Evolutionary conservation across 1,284 basidiomycete species (phyloP).

Genomic region (Fomitopsis betulina): DNA sequence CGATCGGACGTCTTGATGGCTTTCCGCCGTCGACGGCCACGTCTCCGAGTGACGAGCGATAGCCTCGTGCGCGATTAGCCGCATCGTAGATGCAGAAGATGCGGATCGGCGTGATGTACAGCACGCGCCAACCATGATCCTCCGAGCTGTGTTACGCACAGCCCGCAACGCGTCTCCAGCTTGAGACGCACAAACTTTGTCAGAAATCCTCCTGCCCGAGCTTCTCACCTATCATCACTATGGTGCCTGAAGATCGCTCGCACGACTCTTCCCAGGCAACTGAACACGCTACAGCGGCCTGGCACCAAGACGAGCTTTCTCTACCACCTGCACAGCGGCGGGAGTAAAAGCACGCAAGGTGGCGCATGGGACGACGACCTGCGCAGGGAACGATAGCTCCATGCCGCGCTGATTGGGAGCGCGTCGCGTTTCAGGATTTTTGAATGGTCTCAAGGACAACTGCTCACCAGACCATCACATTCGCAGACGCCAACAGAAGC

Average conservation of each 20-base stretch:
- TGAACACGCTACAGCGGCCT: no score
- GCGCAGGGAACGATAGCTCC: background rate
- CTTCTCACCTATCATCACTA: background rate
- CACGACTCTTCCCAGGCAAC: background rate
- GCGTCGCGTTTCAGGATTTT: background rate
- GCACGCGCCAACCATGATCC: background rate
- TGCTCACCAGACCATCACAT: background rate
- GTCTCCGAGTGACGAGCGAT: background rate
- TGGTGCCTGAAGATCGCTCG: background rate
- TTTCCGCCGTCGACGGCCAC: background rate
- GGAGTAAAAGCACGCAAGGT: background rate
- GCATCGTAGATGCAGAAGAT: constrained; percentile 1
- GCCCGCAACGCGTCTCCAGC: background rate
- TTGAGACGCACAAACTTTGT: background rate
- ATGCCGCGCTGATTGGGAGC: background rate
- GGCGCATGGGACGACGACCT: background rate
- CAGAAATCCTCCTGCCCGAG: background rate
- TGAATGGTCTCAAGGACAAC: background rate
- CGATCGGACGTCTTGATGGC: background rate
- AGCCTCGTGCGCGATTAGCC: constrained; percentile 1
- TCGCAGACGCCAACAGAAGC: background rate
- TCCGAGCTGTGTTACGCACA: background rate
- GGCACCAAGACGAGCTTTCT: background rate
- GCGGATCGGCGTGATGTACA: background rate
- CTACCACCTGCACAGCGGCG: background rate